Evolutionary conservation across 345 rosid species (phyloP).

Genomic region (Ailanthus altissimus): DNA sequence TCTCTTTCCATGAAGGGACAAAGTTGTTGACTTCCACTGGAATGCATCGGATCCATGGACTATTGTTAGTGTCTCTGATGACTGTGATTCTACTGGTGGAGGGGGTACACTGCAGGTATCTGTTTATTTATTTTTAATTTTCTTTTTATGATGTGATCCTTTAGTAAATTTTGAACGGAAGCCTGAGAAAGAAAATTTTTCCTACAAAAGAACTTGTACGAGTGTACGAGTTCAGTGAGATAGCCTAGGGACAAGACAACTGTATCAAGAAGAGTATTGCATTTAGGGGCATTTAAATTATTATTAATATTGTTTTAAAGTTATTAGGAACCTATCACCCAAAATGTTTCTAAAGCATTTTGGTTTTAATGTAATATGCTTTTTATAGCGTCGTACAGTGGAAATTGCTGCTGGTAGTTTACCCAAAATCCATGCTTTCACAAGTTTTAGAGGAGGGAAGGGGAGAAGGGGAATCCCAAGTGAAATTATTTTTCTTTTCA

Average conservation of each 20-base stretch:
- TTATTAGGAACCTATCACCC: background rate
- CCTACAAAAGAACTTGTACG: background rate
- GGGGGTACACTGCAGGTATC: constrained; percentile 94
- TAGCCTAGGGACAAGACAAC: background rate
- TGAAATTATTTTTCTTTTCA: background rate
- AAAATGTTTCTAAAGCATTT: background rate
- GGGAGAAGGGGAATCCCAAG: no score
- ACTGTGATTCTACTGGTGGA: constrained; percentile 90
- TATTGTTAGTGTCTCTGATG: constrained; percentile 93
- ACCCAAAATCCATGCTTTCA: background rate
- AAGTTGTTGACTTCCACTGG: constrained; percentile 97
- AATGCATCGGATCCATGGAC: constrained; percentile 92
- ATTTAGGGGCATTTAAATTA: no score
- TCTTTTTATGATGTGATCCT: background rate
- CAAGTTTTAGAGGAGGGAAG: background rate
- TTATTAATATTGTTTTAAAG: background rate
- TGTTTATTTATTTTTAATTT: background rate
- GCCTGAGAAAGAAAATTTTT: background rate
- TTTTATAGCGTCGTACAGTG: background rate
- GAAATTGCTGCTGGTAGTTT: background rate
- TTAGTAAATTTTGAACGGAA: background rate
- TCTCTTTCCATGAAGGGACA: constrained; percentile 58
- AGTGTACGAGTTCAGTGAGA: background rate
- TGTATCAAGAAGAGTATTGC: background rate
- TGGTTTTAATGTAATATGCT: background rate